A percentile compares a stretch with the other conserved stretches of the same genome.
Evolutionary conservation across 306 rosid species (phyloP).

Genomic region (Glycine latifolia): DNA sequence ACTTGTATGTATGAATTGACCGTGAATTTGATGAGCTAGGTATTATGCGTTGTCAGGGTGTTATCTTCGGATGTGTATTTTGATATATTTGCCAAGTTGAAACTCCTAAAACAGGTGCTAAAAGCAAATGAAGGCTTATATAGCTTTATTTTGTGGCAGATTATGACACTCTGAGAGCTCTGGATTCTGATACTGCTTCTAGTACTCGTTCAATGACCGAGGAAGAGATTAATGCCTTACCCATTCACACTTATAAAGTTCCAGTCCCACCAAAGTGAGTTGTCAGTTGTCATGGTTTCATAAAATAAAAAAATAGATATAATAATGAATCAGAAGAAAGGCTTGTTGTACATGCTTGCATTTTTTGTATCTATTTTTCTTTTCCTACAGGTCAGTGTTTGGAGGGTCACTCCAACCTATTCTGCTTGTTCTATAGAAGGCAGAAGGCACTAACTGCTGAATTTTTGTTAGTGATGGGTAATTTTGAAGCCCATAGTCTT

Average conservation of each 20-base stretch:
- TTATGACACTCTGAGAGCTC: conserved; percentile 51
- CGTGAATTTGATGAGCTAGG: conserved; percentile 92
- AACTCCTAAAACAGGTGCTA: not conserved
- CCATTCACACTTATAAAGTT: conserved; percentile 63
- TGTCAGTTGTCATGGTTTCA: conserved; percentile 1
- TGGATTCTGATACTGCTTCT: conserved; percentile 50
- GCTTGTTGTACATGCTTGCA: not conserved
- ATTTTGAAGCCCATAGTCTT: not conserved
- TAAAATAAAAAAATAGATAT: not conserved
- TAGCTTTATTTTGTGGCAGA: conserved; percentile 48
- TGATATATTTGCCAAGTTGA: conserved; percentile 15
- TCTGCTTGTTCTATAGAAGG: not conserved
- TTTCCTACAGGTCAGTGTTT: not conserved
- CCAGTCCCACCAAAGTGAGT: conserved; percentile 56
- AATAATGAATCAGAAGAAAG: conserved; percentile 6
- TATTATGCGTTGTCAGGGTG: conserved; percentile 44
- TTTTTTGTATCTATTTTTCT: not conserved
- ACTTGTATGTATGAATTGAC: conserved; percentile 49
- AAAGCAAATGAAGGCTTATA: conserved; percentile 17
- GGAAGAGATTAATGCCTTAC: conserved; percentile 70
- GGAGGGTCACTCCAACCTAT: not conserved
- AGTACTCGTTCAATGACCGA: conserved; percentile 59
- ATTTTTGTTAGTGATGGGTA: not conserved
- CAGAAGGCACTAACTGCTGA: not conserved
- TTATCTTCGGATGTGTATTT: conserved; percentile 15